Percentiles rank a stretch among this genome's conserved stretches.
Evolutionary conservation across 2,329 filamentous ascomycete genomes (phyloP).

Genomic region (Pseudodiploospora longispora): DNA sequence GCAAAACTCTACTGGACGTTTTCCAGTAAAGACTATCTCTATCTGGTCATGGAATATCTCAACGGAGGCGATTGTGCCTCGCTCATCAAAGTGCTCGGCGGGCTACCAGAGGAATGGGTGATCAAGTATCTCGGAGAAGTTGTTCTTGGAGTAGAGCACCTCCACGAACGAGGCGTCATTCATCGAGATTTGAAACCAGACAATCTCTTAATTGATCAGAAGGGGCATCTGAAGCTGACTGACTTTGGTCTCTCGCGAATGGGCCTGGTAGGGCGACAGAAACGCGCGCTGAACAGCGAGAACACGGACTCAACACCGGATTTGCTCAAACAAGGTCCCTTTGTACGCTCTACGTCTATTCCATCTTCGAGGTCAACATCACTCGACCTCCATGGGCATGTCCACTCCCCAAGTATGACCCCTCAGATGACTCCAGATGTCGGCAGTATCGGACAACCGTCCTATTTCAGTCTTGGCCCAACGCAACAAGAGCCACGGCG

Average conservation of each 20-base stretch:
- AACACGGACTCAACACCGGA: slow-evolving; percentile 81
- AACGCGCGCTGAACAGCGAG: slow-evolving; percentile 74
- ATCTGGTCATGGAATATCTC: slow-evolving; percentile 97
- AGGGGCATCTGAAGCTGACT: slow-evolving; percentile 91
- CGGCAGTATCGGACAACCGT: slow-evolving; percentile 66
- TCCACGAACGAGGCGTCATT: slow-evolving; percentile 90
- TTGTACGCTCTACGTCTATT: slow-evolving; percentile 76
- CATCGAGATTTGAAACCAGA: slow-evolving; percentile 96
- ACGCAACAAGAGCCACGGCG: slow-evolving; percentile 52
- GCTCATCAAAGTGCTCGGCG: slow-evolving; percentile 87
- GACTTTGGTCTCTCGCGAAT: slow-evolving; percentile 96
- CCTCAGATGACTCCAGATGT: slow-evolving; percentile 75
- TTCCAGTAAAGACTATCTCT: slow-evolving; percentile 97
- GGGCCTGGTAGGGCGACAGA: slow-evolving; percentile 93
- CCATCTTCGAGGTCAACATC: slow-evolving; percentile 89
- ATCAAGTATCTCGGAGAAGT: slow-evolving; percentile 97
- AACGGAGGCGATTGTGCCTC: slow-evolving; percentile 97
- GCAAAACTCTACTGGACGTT: slow-evolving; percentile 99
- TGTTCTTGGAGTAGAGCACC: slow-evolving; percentile 89
- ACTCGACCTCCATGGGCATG: slow-evolving; percentile 70
- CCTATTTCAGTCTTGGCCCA: slow-evolving; percentile 76
- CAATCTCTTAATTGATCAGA: slow-evolving; percentile 93
- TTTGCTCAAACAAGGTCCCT: slow-evolving; percentile 84
- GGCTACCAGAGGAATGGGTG: slow-evolving; percentile 92
- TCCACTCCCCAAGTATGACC: slow-evolving; percentile 72